phyloP scores from a whole-genome alignment of 768 basidiomycete species.

The Termitomyces sp. region DNA sequence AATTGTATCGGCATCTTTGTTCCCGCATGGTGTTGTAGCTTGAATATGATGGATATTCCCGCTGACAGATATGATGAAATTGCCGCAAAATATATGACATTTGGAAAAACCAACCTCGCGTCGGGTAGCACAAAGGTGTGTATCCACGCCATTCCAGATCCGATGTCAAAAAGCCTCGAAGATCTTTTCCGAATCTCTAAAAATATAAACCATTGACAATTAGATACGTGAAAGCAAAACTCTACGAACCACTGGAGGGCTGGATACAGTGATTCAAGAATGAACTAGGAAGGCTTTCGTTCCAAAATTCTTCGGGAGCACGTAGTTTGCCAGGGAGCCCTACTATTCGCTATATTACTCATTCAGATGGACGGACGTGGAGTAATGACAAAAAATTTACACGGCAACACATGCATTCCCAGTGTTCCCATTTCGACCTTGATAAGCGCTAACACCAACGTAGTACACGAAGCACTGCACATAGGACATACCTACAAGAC shows the following conservation, averaged over 20 bases:
- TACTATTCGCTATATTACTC: constrained; percentile 16
- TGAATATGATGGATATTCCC: constrained; percentile 60
- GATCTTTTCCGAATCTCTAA: constrained; percentile 25
- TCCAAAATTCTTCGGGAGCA: constrained; percentile 28
- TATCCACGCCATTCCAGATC: constrained; percentile 17
- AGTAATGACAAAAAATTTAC: constrained; percentile 26
- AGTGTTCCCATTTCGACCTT: constrained; percentile 71
- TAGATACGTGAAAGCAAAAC: neutral
- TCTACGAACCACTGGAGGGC: constrained; percentile 23
- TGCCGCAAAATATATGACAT: neutral
- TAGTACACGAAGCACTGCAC: neutral
- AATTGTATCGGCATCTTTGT: constrained; percentile 48
- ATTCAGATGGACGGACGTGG: neutral
- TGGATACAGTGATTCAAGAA: constrained; percentile 28
- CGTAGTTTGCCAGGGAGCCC: constrained; percentile 23
- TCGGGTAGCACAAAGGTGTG: constrained; percentile 49
- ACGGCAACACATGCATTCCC: constrained; percentile 60
- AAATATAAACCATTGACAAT: neutral
- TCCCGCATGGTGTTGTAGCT: constrained; percentile 29
- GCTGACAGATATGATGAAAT: constrained; percentile 23
- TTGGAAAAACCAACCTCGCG: constrained; percentile 27
- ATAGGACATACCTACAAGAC: constrained; percentile 54
- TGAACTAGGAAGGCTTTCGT: constrained; percentile 21
- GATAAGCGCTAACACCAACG: neutral
- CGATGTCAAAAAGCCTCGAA: constrained; percentile 16